A percentile compares a stretch with the other conserved stretches of the same genome.
Conservation (phyloP, 179 eudicot genomes). For the Camellia oleifera region DNA sequence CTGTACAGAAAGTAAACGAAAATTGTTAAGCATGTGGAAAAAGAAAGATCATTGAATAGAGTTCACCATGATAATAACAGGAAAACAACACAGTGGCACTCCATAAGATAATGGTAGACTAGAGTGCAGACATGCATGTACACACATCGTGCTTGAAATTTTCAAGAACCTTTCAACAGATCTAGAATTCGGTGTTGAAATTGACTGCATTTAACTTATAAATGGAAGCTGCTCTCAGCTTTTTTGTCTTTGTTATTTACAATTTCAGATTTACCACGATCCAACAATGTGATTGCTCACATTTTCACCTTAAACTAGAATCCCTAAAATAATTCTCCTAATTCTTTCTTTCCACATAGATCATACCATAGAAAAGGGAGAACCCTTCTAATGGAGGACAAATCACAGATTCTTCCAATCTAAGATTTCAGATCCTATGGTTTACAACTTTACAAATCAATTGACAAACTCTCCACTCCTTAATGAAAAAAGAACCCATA, state of each 20-base stretch:
- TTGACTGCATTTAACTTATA: neutral
- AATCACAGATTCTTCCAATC: neutral
- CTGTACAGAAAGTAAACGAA: constrained; percentile 34
- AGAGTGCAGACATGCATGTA: neutral
- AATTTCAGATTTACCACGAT: neutral
- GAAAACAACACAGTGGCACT: neutral
- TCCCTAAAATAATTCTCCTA: neutral
- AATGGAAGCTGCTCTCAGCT: neutral
- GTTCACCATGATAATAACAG: neutral
- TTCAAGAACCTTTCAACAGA: neutral
- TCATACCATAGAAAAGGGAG: neutral
- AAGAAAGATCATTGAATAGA: neutral
- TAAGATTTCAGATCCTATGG: neutral
- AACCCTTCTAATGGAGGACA: neutral
- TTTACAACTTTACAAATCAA: neutral
- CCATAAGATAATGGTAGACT: neutral
- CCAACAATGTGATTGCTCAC: neutral
- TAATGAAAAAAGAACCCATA: neutral
- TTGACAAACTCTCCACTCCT: neutral
- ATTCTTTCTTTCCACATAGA: neutral
- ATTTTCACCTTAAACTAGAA: constrained; percentile 1
- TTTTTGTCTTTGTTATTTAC: neutral
- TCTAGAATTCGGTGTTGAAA: neutral
- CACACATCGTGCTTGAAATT: neutral
- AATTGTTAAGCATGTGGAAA: neutral